Percentiles rank a stretch among this genome's conserved stretches.
Conservation (phyloP, 169 alveolate species). For the Plasmodium vinckei region DNA sequence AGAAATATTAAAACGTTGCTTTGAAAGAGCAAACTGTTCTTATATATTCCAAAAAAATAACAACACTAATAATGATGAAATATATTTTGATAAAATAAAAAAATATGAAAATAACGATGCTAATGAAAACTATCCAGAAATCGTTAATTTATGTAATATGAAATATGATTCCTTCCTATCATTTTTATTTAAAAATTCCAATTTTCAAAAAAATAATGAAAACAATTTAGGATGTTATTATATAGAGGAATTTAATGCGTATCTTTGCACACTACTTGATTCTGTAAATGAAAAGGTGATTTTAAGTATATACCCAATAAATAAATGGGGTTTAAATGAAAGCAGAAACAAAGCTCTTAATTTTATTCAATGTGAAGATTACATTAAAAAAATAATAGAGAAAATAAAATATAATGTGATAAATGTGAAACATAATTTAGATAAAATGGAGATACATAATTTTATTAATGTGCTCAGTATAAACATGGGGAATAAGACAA, state of each 20-base stretch:
- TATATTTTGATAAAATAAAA: neutral
- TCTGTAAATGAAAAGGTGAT: slow-evolving; percentile 18
- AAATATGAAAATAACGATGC: neutral
- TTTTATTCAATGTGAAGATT: slow-evolving; percentile 51
- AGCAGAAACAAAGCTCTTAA: slow-evolving; percentile 9
- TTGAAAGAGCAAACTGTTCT: neutral
- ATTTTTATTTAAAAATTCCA: neutral
- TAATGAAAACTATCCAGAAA: neutral
- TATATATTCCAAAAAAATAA: neutral
- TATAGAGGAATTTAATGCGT: slow-evolving; percentile 30
- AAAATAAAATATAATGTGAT: slow-evolving; percentile 5
- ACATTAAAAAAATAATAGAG: slow-evolving; percentile 17
- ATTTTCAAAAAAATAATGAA: neutral
- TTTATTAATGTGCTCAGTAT: neutral
- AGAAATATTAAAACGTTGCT: neutral
- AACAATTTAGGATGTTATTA: slow-evolving; percentile 31
- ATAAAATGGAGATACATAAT: too few species aligned
- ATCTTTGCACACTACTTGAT: slow-evolving; percentile 45
- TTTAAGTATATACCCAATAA: slow-evolving; percentile 27
- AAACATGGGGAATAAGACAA: neutral
- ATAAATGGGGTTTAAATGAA: slow-evolving; percentile 33
- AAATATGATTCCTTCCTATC: neutral
- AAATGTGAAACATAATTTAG: too few species aligned
- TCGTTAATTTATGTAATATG: neutral
- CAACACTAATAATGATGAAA: neutral